Base-by-base conservation (phyloP, 371 early-diverging fungal genomes). In the Actinomortierella ambigua region DNA sequence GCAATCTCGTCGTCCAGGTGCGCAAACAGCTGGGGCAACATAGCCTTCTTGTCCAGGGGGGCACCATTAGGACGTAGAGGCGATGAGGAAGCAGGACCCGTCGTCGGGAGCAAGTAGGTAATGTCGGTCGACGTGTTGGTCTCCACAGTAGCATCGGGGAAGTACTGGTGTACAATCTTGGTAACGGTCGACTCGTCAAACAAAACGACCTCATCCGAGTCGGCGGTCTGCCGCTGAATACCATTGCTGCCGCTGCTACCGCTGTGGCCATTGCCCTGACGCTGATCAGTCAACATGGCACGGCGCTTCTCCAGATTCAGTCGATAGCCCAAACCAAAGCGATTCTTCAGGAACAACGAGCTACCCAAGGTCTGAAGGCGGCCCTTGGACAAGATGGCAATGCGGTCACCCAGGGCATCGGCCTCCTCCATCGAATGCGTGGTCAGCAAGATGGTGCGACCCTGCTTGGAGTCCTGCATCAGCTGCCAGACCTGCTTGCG, bases 361-460 rank as follows among this genome's bases (percentile, higher is more conserved):
- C 73, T 68, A n/a, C 81, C 82, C 26, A 76, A 51, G 15, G 70
- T 75, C 52, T 78, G 80, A 13, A 90, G 56, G 7, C 83, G 69
- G 26, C 89, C 89, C 49, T 82, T 76, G 22, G 87, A 82, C 78
- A 89, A 81, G 64, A 90, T 83, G 11, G 84, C 85, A 57, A 90
- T 85, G 1, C 83, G 64, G 73, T 89, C 89, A 23, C 85, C 84
- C 20, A 88, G 76, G 1, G 86, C 85, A 57, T 89, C 91, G 22
- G 89, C 89, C 55, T 90, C 91, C 57, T 89, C 89, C 88, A 90
- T 87, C 13, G 79, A 77, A 63, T 90, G 91, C 0, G 89, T 86
- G 0, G 91, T 90, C 59, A 90, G 65, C 11, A 90, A 66, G 52
- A 88, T 86, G 28, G 85, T 82, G 2, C 89, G 71, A 20, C 79